phyloP scores from a whole-genome alignment of 371 early-diverging fungal species.

The Mucor racemosus region DNA sequence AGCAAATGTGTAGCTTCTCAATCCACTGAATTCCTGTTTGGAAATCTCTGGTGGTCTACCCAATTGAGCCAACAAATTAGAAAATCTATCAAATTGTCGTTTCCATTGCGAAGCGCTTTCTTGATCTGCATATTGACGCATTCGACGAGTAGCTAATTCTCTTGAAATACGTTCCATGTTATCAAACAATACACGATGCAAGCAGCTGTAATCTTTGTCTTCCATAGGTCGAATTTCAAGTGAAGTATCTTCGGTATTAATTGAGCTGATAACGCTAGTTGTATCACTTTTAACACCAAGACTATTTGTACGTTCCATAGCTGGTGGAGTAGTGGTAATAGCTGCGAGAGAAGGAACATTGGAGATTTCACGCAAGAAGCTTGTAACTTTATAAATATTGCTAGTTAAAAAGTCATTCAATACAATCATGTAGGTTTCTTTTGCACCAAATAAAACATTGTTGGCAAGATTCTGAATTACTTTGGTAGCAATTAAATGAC shows the following conservation, averaged over 20 bases:
- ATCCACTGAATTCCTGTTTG: conserved; percentile 53
- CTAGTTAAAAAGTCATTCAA: conserved; percentile 83
- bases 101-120: conserved; percentile 46
- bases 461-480: conserved; percentile 96
- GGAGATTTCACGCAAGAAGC: conserved; percentile 66
- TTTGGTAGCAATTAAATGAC: conserved; percentile 88
- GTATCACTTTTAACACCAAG: background rate
- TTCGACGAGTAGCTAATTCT: conserved; percentile 60
- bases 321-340: background rate
- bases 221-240: conserved; percentile 47
- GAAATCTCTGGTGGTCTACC: conserved; percentile 70
- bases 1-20: conserved; percentile 52
- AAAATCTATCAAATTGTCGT: conserved; percentile 72
- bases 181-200: conserved; percentile 75
- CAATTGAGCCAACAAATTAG: conserved; percentile 82
- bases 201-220: conserved; percentile 61
- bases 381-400: conserved; percentile 71
- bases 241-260: conserved; percentile 10
- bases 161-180: conserved; percentile 74
- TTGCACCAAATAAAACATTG: conserved; percentile 90
- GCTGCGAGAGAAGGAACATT: conserved; percentile 24
- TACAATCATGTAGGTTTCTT: conserved; percentile 90
- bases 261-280: background rate
- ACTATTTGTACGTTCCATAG: background rate
- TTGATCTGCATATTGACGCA: conserved; percentile 38